A percentile compares a stretch with the other conserved stretches of the same genome.
phyloP scores from a whole-genome alignment of 108 stramenopile species.

The Cyclotella baltica region DNA sequence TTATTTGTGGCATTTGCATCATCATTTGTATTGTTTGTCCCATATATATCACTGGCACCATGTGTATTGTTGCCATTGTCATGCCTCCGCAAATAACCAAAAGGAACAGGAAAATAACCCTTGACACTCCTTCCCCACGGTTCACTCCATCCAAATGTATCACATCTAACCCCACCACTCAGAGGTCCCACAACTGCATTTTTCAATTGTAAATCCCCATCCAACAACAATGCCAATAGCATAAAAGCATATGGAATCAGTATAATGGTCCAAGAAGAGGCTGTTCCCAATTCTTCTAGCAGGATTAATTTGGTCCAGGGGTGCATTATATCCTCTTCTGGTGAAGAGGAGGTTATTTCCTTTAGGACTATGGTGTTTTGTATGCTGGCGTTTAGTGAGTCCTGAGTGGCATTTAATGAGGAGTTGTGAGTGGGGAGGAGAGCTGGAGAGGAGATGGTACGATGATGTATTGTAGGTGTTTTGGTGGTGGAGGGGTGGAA shows the following conservation, averaged over 20 bases:
- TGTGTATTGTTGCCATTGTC: too few species aligned
- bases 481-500: too few species aligned
- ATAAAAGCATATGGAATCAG: conserved; percentile 73
- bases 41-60: too few species aligned
- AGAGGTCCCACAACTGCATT: conserved; percentile 55
- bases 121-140: conserved; percentile 38
- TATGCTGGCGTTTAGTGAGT: not conserved
- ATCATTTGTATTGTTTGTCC: not conserved
- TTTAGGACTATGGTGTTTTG: conserved; percentile 39
- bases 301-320: conserved; percentile 79
- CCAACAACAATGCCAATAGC: conserved; percentile 59
- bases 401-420: too few species aligned
- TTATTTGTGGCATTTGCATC: not conserved
- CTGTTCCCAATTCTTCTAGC: conserved; percentile 82
- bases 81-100: too few species aligned
- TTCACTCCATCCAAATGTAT: conserved; percentile 18
- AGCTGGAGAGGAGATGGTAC: conserved; percentile 54
- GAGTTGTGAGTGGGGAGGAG: too few species aligned
- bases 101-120: conserved; percentile 53
- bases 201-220: conserved; percentile 48
- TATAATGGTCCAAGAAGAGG: conserved; percentile 76
- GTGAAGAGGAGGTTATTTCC: conserved; percentile 36
- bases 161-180: conserved; percentile 31
- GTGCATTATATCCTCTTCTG: conserved; percentile 37
- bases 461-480: too few species aligned